phyloP scores from a whole-genome alignment of 768 basidiomycete genomes.

The Lentinus brumalis region DNA sequence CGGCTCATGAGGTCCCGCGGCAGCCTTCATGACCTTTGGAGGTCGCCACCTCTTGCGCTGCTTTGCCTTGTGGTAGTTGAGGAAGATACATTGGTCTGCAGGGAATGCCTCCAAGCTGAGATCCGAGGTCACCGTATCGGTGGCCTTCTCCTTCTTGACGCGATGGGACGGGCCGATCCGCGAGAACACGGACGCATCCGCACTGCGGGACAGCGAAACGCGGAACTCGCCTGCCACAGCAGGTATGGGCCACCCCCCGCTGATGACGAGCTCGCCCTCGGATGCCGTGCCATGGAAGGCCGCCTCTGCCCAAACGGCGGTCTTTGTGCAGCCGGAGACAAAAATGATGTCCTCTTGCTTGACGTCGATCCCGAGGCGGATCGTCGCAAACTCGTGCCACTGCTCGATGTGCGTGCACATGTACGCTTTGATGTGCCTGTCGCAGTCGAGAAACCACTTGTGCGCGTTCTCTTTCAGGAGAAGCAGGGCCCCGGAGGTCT shows the following conservation, averaged over 20 bases:
- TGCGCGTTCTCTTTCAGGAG: background rate
- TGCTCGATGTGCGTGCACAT: background rate
- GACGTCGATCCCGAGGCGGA: constrained; percentile 1
- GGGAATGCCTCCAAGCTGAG: background rate
- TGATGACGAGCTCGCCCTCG: background rate
- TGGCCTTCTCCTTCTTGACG: too few relatives aligned
- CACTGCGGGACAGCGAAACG: background rate
- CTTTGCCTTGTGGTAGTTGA: constrained; percentile 14
- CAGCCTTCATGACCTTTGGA: background rate
- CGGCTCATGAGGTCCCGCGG: constrained; percentile 1
- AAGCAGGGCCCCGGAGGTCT: constrained; percentile 12
- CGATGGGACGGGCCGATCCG: background rate
- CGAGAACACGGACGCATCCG: background rate
- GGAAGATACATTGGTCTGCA: constrained; percentile 16
- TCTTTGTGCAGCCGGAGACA: constrained; percentile 3
- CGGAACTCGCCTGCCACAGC: background rate
- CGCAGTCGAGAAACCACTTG: background rate
- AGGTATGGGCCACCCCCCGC: background rate
- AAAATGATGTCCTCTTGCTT: constrained; percentile 1
- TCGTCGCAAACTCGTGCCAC: constrained; percentile 2
- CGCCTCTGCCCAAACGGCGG: background rate
- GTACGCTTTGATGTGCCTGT: background rate
- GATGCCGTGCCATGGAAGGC: constrained; percentile 2
- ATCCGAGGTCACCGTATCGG: too few relatives aligned
- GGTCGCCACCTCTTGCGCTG: background rate